Conservation (phyloP, 2,329 filamentous ascomycete species). For the Aquanectria penicillioides region DNA sequence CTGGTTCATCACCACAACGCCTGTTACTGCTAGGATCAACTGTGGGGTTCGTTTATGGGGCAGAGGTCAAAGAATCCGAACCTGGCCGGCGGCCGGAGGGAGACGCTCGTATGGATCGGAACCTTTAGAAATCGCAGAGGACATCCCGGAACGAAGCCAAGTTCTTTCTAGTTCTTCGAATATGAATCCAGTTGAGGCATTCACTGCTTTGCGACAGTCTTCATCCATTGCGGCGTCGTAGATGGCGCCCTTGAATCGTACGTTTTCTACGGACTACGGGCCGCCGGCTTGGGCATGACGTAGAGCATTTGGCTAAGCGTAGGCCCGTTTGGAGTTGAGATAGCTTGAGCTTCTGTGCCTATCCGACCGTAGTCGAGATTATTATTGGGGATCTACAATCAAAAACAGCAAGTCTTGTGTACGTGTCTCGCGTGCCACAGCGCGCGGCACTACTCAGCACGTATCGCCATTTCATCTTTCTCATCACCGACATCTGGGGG, state of each 20-base stretch:
- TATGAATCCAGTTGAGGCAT: neutral
- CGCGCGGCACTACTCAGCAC: constrained; percentile 4
- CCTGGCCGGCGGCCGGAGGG: constrained; percentile 15
- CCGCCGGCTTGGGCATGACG: constrained; percentile 12
- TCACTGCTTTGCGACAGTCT: neutral
- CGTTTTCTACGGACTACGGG: constrained; percentile 8
- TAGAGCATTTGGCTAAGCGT: constrained; percentile 20
- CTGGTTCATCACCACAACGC: constrained; percentile 38
- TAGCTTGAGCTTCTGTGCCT: constrained; percentile 24
- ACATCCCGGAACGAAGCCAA: neutral
- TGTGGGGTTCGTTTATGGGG: constrained; percentile 29
- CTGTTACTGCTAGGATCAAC: constrained; percentile 17
- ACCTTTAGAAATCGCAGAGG: neutral
- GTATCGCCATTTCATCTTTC: constrained; percentile 5
- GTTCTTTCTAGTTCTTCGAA: neutral
- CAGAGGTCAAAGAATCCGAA: constrained; percentile 14
- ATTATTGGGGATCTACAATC: constrained; percentile 4
- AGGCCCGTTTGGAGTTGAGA: constrained; percentile 29
- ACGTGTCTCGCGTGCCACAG: constrained; percentile 8
- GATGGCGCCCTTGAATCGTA: constrained; percentile 3
- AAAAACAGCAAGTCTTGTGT: constrained; percentile 1
- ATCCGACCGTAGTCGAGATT: constrained; percentile 2
- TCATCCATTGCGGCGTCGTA: neutral
- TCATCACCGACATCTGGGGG: neutral
- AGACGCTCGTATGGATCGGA: constrained; percentile 21